A percentile compares a stretch with the other conserved stretches of the same genome.
Evolutionary conservation across 345 rosid genomes (phyloP).

Genomic region (Sapria himalayana): DNA sequence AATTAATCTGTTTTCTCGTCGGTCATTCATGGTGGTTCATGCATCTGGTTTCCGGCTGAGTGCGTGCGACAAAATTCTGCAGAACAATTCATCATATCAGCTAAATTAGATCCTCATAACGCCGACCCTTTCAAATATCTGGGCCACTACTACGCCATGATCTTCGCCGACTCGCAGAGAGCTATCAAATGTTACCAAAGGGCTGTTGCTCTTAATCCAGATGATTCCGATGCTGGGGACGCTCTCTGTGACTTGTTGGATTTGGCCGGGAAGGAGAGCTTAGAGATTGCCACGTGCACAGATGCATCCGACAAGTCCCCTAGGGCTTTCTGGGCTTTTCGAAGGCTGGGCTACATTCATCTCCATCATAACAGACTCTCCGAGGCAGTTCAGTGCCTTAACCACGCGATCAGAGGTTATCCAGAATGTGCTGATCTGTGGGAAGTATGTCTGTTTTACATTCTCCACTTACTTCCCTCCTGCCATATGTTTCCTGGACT

Average conservation of each 20-base stretch:
- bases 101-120: slow-evolving; percentile 46
- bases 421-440: slow-evolving; percentile 62
- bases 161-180: slow-evolving; percentile 33
- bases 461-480: not conserved
- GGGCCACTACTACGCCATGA: slow-evolving; percentile 48
- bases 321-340: slow-evolving; percentile 88
- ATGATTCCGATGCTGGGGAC: slow-evolving; percentile 63
- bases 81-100: slow-evolving; percentile 50
- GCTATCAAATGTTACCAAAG: slow-evolving; percentile 86
- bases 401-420: slow-evolving; percentile 85
- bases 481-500: not conserved
- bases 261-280: slow-evolving; percentile 38
- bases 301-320: slow-evolving; percentile 75
- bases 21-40: not conserved
- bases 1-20: not conserved
- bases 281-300: slow-evolving; percentile 48
- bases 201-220: slow-evolving; percentile 40
- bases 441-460: slow-evolving; percentile 34
- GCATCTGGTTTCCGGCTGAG: slow-evolving; percentile 2
- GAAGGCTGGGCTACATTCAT: slow-evolving; percentile 66
- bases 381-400: slow-evolving; percentile 78
- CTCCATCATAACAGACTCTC: slow-evolving; percentile 60
- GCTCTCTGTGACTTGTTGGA: slow-evolving; percentile 68
- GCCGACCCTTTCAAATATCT: slow-evolving; percentile 48
- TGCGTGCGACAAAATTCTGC: slow-evolving; percentile 35